Base-by-base conservation (phyloP, 805 yeast species). In the Lachancea quebecensis region DNA sequence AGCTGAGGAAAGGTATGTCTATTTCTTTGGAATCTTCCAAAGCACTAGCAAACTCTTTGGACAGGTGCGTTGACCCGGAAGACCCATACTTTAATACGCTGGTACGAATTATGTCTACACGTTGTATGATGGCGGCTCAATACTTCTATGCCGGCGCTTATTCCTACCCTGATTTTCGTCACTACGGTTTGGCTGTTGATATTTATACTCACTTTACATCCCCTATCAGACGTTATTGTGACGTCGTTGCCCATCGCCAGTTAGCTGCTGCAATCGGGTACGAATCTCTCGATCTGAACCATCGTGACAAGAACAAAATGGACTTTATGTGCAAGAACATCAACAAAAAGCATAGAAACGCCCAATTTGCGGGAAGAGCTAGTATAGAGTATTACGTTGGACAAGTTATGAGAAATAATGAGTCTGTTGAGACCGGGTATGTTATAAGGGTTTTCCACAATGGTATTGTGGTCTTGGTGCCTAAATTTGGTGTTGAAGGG, bases 121-220 rank as follows among this genome's bases (percentile, higher is more conserved):
- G 99, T 58, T 91, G 98, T 68, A 93, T 93, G 99, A 87, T 89
- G 85, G 96, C 99, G 1, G 99, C 99, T 1, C 97, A 91, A 62
- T 93, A 93, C 62, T 93, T 93, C 69, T 81, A 95, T 10, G 79
- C 96, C 0, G 98, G 99, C 8, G 80, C 85, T 12, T 87, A 74
- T 58, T 85, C 95, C 9, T 87, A 88, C 60, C 81, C 95, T 11
- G 99, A 93, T 52, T 93, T 87, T 72, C 79, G 83, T 50, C 99
- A 93, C 73, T 93, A 93, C 65, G 99, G 99, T 64, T 74, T 93
- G 51, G 99, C 99, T 2, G 89, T 91, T 42, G 97, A 90, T 55
- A 93, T 93, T 38, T 93, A 93, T 66, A 93, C 99, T 1, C 99
- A 93, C 74, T 93, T 90, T 74, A 93, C 99, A 1, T 89, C 97